Base-by-base conservation (phyloP, 2,329 filamentous ascomycete genomes). In the Claviceps pazoutovae region DNA sequence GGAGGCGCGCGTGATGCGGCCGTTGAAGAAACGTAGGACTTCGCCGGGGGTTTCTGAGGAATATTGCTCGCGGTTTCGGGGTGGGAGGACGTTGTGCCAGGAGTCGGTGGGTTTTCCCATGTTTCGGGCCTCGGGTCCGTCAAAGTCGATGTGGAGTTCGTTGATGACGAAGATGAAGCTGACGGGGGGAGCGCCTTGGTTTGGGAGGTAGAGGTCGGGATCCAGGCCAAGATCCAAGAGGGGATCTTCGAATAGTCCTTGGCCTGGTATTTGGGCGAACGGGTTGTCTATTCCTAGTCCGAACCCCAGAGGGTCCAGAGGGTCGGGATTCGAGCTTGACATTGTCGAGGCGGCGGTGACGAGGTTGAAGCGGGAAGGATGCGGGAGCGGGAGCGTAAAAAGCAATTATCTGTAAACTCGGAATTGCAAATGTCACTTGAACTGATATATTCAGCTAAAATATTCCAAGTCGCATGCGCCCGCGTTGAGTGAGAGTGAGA, bases 161-260 rank as follows among this genome's bases (percentile, higher is more conserved):
- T 69, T 70, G 45, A 70, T 60, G 2, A 68, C 59, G 26, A 73
- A 73, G 1, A 71, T 55, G 51, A 72, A 72, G 37, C 59, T 64
- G 1, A 62, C 13, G 26, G 17, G 34, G 5, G 41, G 47, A 14
- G 26, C 16, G 7, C 30, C 49, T 7, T 47, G 39, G 21, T 21
- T 36, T 17, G 26, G 13, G n/a, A 5, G 36, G 5, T 16, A 30
- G 30, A 14, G 21, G 17, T 13, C 11, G 39, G 39, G 11, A 34
- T 34, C 30, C 9, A 34, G 30, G 30, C 30, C 30, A 34, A 11
- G 4, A 9, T 30, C 30, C 30, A 30, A 9, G 30, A 34, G 30
- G 4, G n/a, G 39, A 8, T 34, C 38, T 39, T 5, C 38, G 16
- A 26, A 30, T 17, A 17, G 42, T 21, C 8, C 19, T 13, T 19